Conservation (phyloP, 768 basidiomycete genomes). For the Agaricus subrufescens region DNA sequence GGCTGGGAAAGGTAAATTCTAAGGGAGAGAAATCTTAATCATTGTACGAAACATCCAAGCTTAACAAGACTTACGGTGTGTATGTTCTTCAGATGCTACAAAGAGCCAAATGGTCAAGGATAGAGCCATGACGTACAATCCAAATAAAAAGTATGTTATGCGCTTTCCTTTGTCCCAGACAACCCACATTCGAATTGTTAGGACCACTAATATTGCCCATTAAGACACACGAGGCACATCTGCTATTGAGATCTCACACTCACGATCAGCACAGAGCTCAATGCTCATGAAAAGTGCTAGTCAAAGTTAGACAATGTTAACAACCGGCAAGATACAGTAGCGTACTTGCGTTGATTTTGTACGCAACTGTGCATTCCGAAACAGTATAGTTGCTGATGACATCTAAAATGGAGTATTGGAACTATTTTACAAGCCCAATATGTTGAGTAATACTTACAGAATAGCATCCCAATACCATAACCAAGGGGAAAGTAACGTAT, state of each 20-base stretch:
- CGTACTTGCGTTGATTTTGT: no score
- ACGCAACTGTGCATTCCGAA: no score
- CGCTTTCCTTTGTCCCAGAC: neutral
- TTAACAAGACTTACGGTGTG: neutral
- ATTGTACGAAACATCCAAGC: no score
- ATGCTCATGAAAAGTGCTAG: no score
- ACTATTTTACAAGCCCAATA: neutral
- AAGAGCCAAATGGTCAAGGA: neutral
- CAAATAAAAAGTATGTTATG: neutral
- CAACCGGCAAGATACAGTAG: no score
- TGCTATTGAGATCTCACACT: no score
- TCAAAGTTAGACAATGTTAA: no score
- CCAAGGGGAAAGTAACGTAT: constrained; percentile 7
- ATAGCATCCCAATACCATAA: neutral
- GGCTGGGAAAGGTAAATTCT: no score
- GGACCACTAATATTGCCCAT: neutral
- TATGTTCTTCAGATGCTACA: neutral
- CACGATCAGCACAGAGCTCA: neutral
- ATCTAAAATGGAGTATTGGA: no score
- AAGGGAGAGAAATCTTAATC: no score
- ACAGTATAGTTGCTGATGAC: no score
- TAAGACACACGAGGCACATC: neutral
- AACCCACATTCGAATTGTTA: constrained; percentile 1
- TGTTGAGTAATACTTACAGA: neutral
- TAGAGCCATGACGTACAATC: neutral